Conservation (phyloP, 768 basidiomycete species). For the Pleurotus sapidus region DNA sequence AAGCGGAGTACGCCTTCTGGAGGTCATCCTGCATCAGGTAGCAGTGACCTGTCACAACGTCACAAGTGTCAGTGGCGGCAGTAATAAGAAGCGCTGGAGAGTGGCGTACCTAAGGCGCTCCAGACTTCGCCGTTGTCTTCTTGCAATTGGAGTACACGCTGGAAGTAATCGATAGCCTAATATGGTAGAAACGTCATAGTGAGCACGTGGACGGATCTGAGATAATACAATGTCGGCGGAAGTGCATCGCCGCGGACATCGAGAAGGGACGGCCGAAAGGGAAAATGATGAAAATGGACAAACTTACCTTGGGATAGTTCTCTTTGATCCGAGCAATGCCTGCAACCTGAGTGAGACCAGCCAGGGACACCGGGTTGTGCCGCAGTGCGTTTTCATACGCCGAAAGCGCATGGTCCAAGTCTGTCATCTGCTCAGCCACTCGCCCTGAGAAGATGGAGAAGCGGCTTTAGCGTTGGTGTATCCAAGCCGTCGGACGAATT, state of each 20-base stretch:
- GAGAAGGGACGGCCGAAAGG: not conserved
- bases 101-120: constrained; percentile 79
- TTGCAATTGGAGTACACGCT: constrained; percentile 84
- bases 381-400: constrained; percentile 95
- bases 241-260: constrained; percentile 7
- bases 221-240: constrained; percentile 10
- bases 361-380: constrained; percentile 89
- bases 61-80: constrained; percentile 16
- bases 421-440: constrained; percentile 93
- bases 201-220: constrained; percentile 27
- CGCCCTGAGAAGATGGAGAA: constrained; percentile 55
- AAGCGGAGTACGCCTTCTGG: constrained; percentile 97
- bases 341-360: constrained; percentile 91
- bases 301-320: constrained; percentile 88
- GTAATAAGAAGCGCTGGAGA: constrained; percentile 13
- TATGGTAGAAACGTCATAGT: constrained; percentile 32
- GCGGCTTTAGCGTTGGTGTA: constrained; percentile 7
- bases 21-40: constrained; percentile 99
- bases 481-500: not conserved
- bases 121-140: constrained; percentile 99
- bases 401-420: constrained; percentile 87
- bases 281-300: constrained; percentile 19
- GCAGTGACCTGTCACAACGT: constrained; percentile 68
- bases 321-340: constrained; percentile 97
- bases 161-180: constrained; percentile 96